Evolutionary conservation across 2,329 filamentous ascomycete genomes (phyloP).

Genomic region (Pseudogymnoascus sp.): DNA sequence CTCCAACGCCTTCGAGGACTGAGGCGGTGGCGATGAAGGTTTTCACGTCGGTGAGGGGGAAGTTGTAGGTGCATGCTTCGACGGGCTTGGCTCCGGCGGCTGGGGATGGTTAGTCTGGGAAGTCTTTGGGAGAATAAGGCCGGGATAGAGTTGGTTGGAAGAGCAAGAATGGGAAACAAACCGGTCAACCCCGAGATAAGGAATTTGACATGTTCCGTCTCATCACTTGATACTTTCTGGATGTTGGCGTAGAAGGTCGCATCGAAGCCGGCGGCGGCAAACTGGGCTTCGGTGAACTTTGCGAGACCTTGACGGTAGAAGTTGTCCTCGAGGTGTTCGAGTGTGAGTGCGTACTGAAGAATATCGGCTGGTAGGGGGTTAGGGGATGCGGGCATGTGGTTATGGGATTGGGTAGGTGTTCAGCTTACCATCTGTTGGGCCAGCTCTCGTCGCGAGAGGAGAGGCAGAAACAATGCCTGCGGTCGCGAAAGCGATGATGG

Average conservation of each 20-base stretch:
- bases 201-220: constrained; percentile 49
- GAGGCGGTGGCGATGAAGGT: constrained; percentile 45
- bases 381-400: not conserved
- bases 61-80: constrained; percentile 47
- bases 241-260: constrained; percentile 50
- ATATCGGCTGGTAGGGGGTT: constrained; percentile 25
- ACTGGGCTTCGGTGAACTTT: constrained; percentile 47
- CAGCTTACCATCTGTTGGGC: constrained; percentile 12
- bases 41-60: constrained; percentile 39
- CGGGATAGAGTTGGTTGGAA: constrained; percentile 11
- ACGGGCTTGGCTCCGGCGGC: constrained; percentile 44
- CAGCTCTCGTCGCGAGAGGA: constrained; percentile 16
- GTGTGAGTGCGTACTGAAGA: constrained; percentile 40
- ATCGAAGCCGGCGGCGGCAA: constrained; percentile 43
- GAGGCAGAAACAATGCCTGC: constrained; percentile 15
- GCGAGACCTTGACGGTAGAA: constrained; percentile 54
- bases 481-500: constrained; percentile 16
- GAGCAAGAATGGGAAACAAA: constrained; percentile 14
- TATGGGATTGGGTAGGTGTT: not conserved
- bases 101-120: not conserved
- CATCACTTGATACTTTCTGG: constrained; percentile 46
- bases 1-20: constrained; percentile 50
- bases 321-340: constrained; percentile 51
- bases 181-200: constrained; percentile 37
- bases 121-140: no score